These are phyloP conservation scores for Cantharellus anzutake DNA, from an alignment of 768 basidiomycete species.

Conservation along the genomic window DNA sequence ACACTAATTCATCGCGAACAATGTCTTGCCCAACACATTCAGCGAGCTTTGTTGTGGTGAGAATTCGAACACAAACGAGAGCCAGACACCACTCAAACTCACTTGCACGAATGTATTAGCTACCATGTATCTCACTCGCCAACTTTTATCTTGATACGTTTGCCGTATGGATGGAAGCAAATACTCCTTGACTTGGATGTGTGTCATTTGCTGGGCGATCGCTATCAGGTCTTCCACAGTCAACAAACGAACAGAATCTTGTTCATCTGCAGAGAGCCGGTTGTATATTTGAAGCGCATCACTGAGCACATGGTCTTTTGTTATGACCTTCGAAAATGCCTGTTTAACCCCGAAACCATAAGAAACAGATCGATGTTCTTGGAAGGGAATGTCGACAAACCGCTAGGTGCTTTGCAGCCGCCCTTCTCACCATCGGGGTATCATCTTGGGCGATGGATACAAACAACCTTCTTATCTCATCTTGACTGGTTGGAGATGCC, in stretches of 20 bases:
- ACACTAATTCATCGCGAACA: conserved; percentile 83
- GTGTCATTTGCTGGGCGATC: conserved; percentile 66
- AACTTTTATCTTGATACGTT: conserved; percentile 87
- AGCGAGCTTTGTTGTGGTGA: conserved; percentile 40
- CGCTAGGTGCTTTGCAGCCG: conserved; percentile 90
- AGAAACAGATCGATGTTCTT: no score
- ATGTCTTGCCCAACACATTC: conserved; percentile 78
- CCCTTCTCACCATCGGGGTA: conserved; percentile 95
- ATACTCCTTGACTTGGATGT: conserved; percentile 82
- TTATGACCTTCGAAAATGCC: conserved; percentile 63
- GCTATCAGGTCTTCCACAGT: conserved; percentile 93
- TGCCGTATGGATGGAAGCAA: conserved; percentile 73
- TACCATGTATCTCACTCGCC: conserved; percentile 98
- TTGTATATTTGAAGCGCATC: conserved; percentile 88
- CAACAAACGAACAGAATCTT: conserved; percentile 89
- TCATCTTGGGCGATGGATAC: conserved; percentile 73
- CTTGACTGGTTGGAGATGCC: conserved; percentile 52
- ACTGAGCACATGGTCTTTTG: conserved; percentile 60
- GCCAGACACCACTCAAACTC: conserved; percentile 6
- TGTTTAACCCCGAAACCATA: conserved; percentile 14
- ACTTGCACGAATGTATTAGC: conserved; percentile 95
- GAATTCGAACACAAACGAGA: neutral
- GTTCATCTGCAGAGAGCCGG: conserved; percentile 86
- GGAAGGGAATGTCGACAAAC: conserved; percentile 30
- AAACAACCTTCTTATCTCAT: conserved; percentile 77